phyloP scores from a whole-genome alignment of 805 yeast species.

The Komagataella ulmi region DNA sequence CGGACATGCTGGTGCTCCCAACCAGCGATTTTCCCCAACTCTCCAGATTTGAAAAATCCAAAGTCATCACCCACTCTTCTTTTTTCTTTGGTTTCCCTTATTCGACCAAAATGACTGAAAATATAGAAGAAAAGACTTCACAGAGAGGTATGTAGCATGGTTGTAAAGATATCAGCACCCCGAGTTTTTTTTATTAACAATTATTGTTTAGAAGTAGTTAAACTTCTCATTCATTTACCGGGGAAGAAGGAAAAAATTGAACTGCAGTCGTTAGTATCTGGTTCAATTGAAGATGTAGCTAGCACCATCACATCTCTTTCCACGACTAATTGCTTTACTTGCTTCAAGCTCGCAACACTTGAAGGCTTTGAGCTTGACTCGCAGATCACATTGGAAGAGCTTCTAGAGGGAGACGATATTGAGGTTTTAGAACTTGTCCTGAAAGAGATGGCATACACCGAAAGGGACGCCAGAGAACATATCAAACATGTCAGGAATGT shows the following conservation, averaged over 20 bases:
- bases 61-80: not conserved
- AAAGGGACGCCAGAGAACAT: conserved; percentile 48
- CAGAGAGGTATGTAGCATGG: not conserved
- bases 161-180: not conserved
- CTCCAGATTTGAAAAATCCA: not conserved
- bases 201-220: not conserved
- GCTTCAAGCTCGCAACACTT: conserved; percentile 1
- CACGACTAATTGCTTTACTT: not conserved
- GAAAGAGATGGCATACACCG: conserved; percentile 44
- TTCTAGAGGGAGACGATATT: conserved; percentile 9
- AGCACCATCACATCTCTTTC: not conserved
- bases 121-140: not conserved
- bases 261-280: not conserved
- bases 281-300: not conserved
- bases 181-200: not conserved
- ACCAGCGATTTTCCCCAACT: not conserved
- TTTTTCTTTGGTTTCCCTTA: not conserved
- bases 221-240: conserved; percentile 4
- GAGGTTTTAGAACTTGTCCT: conserved; percentile 22
- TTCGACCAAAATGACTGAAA: not conserved
- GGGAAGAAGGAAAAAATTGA: not conserved
- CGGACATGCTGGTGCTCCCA: not conserved
- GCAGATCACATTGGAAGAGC: not conserved
- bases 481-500: conserved; percentile 48
- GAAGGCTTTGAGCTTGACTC: not conserved